A percentile compares a stretch with the other conserved stretches of the same genome.
Conservation (phyloP, 768 basidiomycete genomes). For the Mycena galericulata region DNA sequence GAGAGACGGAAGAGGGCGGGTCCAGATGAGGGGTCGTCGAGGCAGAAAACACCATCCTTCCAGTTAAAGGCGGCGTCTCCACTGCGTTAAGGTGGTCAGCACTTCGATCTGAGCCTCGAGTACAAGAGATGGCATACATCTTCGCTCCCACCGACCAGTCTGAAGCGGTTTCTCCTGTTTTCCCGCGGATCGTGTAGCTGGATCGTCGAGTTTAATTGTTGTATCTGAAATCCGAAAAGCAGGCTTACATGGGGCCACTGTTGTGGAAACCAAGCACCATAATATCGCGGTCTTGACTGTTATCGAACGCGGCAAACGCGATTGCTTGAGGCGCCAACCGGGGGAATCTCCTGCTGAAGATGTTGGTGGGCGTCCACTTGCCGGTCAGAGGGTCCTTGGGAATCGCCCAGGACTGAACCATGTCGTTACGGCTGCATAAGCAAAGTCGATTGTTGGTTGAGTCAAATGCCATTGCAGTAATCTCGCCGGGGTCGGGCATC, state of each 20-base stretch:
- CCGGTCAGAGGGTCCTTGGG: constrained; percentile 10
- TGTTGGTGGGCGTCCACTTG: background rate
- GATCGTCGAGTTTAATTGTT: background rate
- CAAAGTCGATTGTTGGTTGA: constrained; percentile 14
- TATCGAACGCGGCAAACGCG: constrained; percentile 10
- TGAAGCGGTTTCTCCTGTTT: background rate
- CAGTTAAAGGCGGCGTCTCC: constrained; percentile 9
- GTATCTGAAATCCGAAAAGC: background rate
- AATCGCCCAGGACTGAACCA: constrained; percentile 14
- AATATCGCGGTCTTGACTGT: constrained; percentile 9
- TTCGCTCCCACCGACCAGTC: background rate
- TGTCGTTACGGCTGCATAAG: constrained; percentile 12
- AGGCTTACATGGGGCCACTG: constrained; percentile 14
- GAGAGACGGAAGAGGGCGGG: constrained; percentile 15
- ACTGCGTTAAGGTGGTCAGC: background rate
- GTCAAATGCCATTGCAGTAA: constrained; percentile 14
- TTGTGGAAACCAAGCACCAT: constrained; percentile 3
- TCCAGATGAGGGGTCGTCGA: constrained; percentile 14
- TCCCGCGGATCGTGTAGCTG: constrained; percentile 6
- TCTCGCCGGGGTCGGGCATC: constrained; percentile 9
- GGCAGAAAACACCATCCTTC: constrained; percentile 17
- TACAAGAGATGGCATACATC: background rate
- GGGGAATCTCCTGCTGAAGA: constrained; percentile 12
- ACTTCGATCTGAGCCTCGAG: background rate
- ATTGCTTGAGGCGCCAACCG: constrained; percentile 8